A percentile compares a stretch with the other conserved stretches of the same genome.
These are phyloP conservation scores for Solanum paucissectum DNA, from an alignment of 257 asterid genomes.

Conservation along the genomic window DNA sequence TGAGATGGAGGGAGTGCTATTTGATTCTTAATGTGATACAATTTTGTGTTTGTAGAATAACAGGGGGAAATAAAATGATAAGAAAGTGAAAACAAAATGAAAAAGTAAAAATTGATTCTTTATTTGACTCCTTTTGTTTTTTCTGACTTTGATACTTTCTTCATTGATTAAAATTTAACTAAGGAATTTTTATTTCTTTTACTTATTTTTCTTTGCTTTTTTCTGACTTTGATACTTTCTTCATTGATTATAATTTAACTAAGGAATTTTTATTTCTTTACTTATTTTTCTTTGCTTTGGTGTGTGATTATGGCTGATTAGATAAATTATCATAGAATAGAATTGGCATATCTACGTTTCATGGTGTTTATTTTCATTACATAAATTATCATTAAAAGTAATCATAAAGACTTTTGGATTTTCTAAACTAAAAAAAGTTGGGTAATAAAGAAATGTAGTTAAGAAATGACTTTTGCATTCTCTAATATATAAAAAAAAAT, in stretches of 20 bases:
- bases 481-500: not conserved
- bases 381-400: no score
- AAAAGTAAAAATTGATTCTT: not conserved
- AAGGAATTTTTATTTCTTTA: not conserved
- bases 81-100: no score
- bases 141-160: not conserved
- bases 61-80: not conserved
- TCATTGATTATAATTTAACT: no score
- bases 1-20: no score
- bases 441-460: not conserved
- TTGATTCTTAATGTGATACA: not conserved
- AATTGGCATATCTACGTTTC: not conserved
- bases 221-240: no score
- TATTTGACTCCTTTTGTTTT: not conserved
- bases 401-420: not conserved
- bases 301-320: not conserved
- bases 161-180: not conserved
- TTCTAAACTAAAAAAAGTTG: not conserved
- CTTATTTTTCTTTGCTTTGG: not conserved
- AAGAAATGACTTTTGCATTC: not conserved
- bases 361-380: no score
- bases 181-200: no score
- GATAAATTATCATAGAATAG: not conserved
- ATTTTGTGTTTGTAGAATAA: not conserved
- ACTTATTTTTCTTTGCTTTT: no score